phyloP scores from a whole-genome alignment of 768 basidiomycete genomes.

The Collybia mongolica region DNA sequence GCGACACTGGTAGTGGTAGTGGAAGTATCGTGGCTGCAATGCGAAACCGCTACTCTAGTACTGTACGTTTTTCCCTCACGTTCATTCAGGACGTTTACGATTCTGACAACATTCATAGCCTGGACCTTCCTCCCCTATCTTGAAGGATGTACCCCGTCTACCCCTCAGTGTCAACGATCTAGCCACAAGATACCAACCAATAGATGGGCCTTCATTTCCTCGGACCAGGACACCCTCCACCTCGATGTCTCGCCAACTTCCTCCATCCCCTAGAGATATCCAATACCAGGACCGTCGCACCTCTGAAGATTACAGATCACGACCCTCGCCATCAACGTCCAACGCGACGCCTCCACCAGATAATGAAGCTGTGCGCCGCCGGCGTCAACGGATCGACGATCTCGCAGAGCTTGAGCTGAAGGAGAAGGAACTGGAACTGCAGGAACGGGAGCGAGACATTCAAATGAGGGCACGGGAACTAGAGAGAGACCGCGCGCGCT shows the following conservation, averaged over 20 bases:
- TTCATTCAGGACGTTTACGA: slow-evolving; percentile 1
- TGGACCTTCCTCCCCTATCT: slow-evolving; percentile 50
- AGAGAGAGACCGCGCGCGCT: slow-evolving; percentile 50
- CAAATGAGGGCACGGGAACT: slow-evolving; percentile 52
- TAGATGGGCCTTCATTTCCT: slow-evolving; percentile 42
- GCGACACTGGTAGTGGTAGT: slow-evolving; percentile 50
- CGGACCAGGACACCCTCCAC: slow-evolving; percentile 34
- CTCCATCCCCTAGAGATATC: slow-evolving; percentile 22
- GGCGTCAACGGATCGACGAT: slow-evolving; percentile 45
- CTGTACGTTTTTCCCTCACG: slow-evolving; percentile 41
- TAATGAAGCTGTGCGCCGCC: slow-evolving; percentile 26
- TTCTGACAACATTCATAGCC: slow-evolving; percentile 26
- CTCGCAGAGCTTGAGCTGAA: slow-evolving; percentile 49
- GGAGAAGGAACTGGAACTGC: slow-evolving; percentile 54
- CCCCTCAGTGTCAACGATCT: slow-evolving; percentile 64
- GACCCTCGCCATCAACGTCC: slow-evolving; percentile 10
- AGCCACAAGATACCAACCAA: slow-evolving; percentile 58
- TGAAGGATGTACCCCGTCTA: slow-evolving; percentile 61
- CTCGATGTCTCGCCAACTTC: slow-evolving; percentile 18
- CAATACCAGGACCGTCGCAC: slow-evolving; percentile 11
- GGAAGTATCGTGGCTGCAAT: slow-evolving; percentile 69
- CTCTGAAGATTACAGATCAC: slow-evolving; percentile 8
- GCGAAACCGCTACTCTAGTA: slow-evolving; percentile 58
- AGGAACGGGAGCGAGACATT: slow-evolving; percentile 54
- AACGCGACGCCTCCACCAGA: slow-evolving; percentile 14